Conservation (phyloP, 2,329 filamentous ascomycete species). For the Pestalotiopsis sp. region DNA sequence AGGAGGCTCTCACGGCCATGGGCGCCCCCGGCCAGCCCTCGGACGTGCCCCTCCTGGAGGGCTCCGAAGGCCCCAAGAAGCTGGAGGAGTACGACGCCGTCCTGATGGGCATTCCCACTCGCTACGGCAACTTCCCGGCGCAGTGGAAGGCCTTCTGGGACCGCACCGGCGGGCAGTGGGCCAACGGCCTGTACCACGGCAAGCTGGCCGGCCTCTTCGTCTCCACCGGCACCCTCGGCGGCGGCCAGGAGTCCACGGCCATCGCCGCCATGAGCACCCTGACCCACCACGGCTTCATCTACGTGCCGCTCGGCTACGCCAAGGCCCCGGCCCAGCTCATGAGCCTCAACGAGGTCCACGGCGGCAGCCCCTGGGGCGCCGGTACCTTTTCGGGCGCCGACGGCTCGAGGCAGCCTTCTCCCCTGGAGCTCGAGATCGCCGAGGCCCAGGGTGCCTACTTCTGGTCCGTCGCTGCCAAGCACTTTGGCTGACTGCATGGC, state of each 20-base stretch:
- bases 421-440: slow-evolving; percentile 78
- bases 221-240: slow-evolving; percentile 80
- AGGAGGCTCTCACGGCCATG: slow-evolving; percentile 89
- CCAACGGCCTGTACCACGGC: slow-evolving; percentile 73
- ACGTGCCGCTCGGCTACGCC: slow-evolving; percentile 93
- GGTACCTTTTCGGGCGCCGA: slow-evolving; percentile 83
- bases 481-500: slow-evolving; percentile 78
- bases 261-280: slow-evolving; percentile 83
- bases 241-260: slow-evolving; percentile 90
- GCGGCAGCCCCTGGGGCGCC: slow-evolving; percentile 89
- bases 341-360: slow-evolving; percentile 78
- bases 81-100: slow-evolving; percentile 84
- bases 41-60: slow-evolving; percentile 64
- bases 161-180: slow-evolving; percentile 84
- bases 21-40: slow-evolving; percentile 77
- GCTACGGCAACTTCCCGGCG: slow-evolving; percentile 95
- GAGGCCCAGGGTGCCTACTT: slow-evolving; percentile 83
- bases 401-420: slow-evolving; percentile 79
- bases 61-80: slow-evolving; percentile 55
- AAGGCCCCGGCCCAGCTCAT: slow-evolving; percentile 71
- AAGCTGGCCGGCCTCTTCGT: slow-evolving; percentile 93
- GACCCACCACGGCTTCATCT: slow-evolving; percentile 92
- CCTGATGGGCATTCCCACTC: slow-evolving; percentile 91
- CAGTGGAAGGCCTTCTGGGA: slow-evolving; percentile 98
- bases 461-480: slow-evolving; percentile 75